Base-by-base conservation (phyloP, 768 basidiomycete genomes). In the Lactarius quietus region DNA sequence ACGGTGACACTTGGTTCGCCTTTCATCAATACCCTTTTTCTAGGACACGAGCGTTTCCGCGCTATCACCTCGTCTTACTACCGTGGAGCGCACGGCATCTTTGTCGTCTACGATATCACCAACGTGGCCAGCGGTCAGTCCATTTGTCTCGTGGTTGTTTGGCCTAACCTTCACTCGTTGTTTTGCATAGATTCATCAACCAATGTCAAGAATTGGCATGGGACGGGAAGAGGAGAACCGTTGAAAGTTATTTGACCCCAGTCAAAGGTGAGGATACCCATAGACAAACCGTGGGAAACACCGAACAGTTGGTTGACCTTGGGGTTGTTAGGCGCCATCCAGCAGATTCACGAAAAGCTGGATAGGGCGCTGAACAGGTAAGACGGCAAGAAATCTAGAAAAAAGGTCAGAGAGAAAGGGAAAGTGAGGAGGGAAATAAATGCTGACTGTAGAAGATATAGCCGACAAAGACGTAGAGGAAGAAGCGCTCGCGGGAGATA, bases 31-130 rank as follows among this genome's bases (percentile, higher is more conserved):
- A 20, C 31, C 26, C 36, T 59, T 33, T 68, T 51, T 62, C 68
- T 67, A 92, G 92, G 97, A 43, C 97, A 99, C 77, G 97, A 99
- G 78, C 87, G 95, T 33, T 98, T 98, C 89, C 86, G 97, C 67
- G 98, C 97, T 17, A 99, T 99, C 76, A 98, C 97, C 8, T 94
- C 95, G 3, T 93, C 95, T n/a, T 99, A 99, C 83, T 99, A 99
- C 81, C 87, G 97, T 66, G 97, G 97, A 48, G 97, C 97, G 57
- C 94, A 96, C 75, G 97, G 97, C 68, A 98, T 98, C 75, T 90
- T 98, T 73, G 90, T 98, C 57, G 95, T 98, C n/a, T 98, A 98
- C 81, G 92, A 94, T 75, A 95, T 98, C 61, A 96, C 95, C 48
- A 95, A 98, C n/a, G n/a, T n/a, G n/a, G n/a, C n/a, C 80, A 93